These are phyloP conservation scores for Tagetes patula DNA, from an alignment of 129 eudicot species.

Conservation along the genomic window DNA sequence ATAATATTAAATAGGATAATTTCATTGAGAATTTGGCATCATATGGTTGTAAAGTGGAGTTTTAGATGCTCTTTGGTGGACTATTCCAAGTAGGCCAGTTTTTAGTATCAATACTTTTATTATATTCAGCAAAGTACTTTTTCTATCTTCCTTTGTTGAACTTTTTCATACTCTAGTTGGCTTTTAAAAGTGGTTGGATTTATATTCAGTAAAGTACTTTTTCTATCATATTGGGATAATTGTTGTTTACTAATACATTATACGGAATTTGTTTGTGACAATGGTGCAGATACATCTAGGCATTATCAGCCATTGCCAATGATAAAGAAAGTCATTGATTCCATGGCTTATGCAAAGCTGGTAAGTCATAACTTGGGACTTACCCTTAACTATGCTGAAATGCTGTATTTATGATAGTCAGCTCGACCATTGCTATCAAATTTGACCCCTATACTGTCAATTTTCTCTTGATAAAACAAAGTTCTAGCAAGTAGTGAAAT, in stretches of 20 bases:
- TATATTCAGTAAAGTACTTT: not conserved
- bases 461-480: not conserved
- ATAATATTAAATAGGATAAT: not conserved
- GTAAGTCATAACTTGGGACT: conserved; percentile 38
- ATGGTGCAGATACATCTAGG: conserved; percentile 88
- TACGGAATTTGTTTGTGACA: conserved; percentile 26
- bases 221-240: conserved; percentile 1
- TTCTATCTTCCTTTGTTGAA: not conserved
- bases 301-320: conserved; percentile 77
- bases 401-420: not conserved
- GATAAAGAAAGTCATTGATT: conserved; percentile 90
- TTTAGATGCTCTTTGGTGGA: not conserved
- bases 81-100: not conserved
- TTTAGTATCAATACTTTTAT: not conserved
- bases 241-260: not conserved
- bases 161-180: not conserved
- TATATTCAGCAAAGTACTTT: conserved; percentile 1
- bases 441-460: not conserved
- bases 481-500: not conserved
- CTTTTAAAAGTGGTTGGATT: conserved; percentile 4
- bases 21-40: conserved; percentile 15
- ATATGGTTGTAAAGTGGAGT: conserved; percentile 9
- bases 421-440: not conserved
- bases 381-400: not conserved
- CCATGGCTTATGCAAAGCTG: conserved; percentile 97